These are phyloP conservation scores for Monilinia fructigena DNA, from an alignment of 2,329 filamentous ascomycete species.

Conservation along the genomic window DNA sequence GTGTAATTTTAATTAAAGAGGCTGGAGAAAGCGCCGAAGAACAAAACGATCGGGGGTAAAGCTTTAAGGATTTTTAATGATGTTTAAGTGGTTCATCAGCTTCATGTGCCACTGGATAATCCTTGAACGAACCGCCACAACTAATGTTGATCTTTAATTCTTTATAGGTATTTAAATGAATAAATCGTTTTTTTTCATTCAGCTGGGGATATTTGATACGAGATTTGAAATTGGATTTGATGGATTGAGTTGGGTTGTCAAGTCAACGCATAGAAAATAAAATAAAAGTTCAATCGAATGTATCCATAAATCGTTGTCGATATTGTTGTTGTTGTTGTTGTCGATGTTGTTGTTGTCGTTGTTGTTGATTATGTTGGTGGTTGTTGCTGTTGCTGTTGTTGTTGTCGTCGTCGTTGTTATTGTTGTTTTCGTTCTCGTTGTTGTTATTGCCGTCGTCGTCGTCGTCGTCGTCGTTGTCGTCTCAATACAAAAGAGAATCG, in stretches of 20 bases:
- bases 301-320: neutral
- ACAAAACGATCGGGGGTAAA: neutral
- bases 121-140: constrained; percentile 17
- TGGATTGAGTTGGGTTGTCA: constrained; percentile 9
- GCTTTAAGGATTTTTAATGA: too few relatives aligned
- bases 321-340: too few relatives aligned
- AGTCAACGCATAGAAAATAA: constrained; percentile 15
- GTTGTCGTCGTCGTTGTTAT: neutral
- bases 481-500: constrained; percentile 5
- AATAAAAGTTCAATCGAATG: neutral
- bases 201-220: constrained; percentile 15
- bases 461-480: neutral
- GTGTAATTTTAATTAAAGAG: constrained; percentile 22
- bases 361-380: too few relatives aligned
- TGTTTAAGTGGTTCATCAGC: too few relatives aligned
- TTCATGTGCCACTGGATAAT: constrained; percentile 9
- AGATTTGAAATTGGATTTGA: neutral
- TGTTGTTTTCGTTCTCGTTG: too few relatives aligned
- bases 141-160: constrained; percentile 10
- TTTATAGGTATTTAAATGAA: neutral
- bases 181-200: neutral
- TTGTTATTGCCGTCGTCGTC: too few relatives aligned
- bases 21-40: constrained; percentile 21
- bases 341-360: too few relatives aligned
- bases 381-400: too few relatives aligned